A percentile compares a stretch with the other conserved stretches of the same genome.
Evolutionary conservation across 2,329 filamentous ascomycete species (phyloP).

Genomic region (Monosporascus sp.): DNA sequence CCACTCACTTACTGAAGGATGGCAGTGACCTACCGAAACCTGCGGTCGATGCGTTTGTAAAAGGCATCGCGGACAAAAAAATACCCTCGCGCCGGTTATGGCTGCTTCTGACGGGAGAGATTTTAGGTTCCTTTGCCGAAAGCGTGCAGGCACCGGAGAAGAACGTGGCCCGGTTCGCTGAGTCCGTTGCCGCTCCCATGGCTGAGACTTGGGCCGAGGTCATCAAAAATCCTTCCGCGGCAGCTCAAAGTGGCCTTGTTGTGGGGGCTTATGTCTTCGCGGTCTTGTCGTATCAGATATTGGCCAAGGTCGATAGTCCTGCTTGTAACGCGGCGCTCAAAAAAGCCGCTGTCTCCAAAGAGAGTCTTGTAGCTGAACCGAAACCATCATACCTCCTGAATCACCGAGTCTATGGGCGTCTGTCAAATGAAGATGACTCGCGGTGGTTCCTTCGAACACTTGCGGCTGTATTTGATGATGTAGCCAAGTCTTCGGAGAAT

Average conservation of each 20-base stretch:
- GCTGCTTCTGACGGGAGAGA: slow-evolving; percentile 67
- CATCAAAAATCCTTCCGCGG: slow-evolving; percentile 67
- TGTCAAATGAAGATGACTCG: slow-evolving; percentile 68
- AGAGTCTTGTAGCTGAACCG: slow-evolving; percentile 63
- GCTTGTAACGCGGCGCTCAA: slow-evolving; percentile 44
- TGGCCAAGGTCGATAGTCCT: slow-evolving; percentile 50
- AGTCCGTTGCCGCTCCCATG: slow-evolving; percentile 49
- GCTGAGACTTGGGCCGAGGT: slow-evolving; percentile 73
- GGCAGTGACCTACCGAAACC: slow-evolving; percentile 58
- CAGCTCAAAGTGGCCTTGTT: slow-evolving; percentile 78
- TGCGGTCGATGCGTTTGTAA: slow-evolving; percentile 65
- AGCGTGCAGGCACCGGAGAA: slow-evolving; percentile 41
- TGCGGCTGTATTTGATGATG: slow-evolving; percentile 49
- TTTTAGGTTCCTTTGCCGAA: slow-evolving; percentile 54
- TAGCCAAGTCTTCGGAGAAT: slow-evolving; percentile 45
- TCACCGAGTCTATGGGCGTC: slow-evolving; percentile 76
- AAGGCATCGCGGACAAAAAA: slow-evolving; percentile 84
- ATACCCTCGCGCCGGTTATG: slow-evolving; percentile 71
- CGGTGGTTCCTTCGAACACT: slow-evolving; percentile 72
- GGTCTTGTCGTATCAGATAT: slow-evolving; percentile 53
- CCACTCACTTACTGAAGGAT: slow-evolving; percentile 56
- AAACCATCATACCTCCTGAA: slow-evolving; percentile 87
- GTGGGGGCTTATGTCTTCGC: slow-evolving; percentile 71
- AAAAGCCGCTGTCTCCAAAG: slow-evolving; percentile 56
- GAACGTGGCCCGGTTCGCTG: slow-evolving; percentile 44